Conservation (phyloP, 2,329 filamentous ascomycete genomes). For the Microdochium bolleyi region DNA sequence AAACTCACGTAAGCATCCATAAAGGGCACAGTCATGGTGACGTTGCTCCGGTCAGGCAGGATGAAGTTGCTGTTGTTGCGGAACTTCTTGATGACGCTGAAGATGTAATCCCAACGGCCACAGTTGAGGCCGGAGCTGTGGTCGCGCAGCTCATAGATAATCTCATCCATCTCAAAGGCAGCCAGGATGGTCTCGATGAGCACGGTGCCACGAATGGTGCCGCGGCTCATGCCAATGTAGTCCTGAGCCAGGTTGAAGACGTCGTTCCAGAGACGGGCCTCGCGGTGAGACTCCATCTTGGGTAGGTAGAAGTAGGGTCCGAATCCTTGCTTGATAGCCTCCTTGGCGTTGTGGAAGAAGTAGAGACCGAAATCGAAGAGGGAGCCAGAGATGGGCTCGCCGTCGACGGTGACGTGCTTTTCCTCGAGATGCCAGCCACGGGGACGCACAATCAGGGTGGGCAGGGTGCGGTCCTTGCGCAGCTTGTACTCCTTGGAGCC, state of each 20-base stretch:
- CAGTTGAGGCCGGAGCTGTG: slow-evolving; percentile 97
- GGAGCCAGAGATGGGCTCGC: slow-evolving; percentile 84
- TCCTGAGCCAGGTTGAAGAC: slow-evolving; percentile 95
- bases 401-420: slow-evolving; percentile 95
- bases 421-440: slow-evolving; percentile 97
- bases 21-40: slow-evolving; percentile 98
- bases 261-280: slow-evolving; percentile 97
- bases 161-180: slow-evolving; percentile 99
- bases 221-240: slow-evolving; percentile 79
- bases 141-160: slow-evolving; percentile 97
- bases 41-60: slow-evolving; percentile 79
- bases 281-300: slow-evolving; percentile 97
- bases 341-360: slow-evolving; percentile 96
- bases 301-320: slow-evolving; percentile 98
- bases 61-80: slow-evolving; percentile 89
- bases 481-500: slow-evolving; percentile 96
- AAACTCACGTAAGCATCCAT: slow-evolving; percentile 79
- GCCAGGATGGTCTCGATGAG: slow-evolving; percentile 97
- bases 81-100: slow-evolving; percentile 99
- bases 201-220: slow-evolving; percentile 90
- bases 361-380: slow-evolving; percentile 98
- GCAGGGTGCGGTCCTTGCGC: slow-evolving; percentile 74
- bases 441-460: slow-evolving; percentile 88
- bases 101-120: slow-evolving; percentile 99
- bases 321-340: slow-evolving; percentile 73